Base-by-base conservation (phyloP, 2,329 filamentous ascomycete genomes). In the Fusarium sp. region DNA sequence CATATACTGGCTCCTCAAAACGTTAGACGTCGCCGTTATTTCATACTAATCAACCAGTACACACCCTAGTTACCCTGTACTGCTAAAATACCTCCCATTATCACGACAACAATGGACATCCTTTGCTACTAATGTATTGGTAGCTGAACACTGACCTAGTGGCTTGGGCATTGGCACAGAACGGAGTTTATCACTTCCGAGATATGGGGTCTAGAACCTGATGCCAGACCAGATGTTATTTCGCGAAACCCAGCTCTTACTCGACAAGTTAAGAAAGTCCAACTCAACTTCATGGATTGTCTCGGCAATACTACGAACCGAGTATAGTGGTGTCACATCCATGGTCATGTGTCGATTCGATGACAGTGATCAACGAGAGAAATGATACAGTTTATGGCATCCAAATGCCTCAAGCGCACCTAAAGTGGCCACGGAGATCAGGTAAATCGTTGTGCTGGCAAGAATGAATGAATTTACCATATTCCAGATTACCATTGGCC, bases 401-500 rank as follows among this genome's bases (percentile, higher is more conserved):
- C 39, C 51, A 26, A 44, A 70, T 50, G 38, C 45, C 32, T 44
- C 30, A 47, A 66, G 35, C 42, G 39, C n/a, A 45, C 32, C 22
- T 17, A 35, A 26, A 26, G 30, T 28, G 22, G 32, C 42, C 18
- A 30, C 20, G 24, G 30, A 30, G 32, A 36, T 48, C 48, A 54
- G 28, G 32, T 18, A 28, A 28, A 28, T 14, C 26, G 35, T 53
- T 71, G 18, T 36, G 61, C 45, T 44, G 30, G 42, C 35, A 60
- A 61, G 36, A 44, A 53, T 24, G 30, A 56, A 36, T n/a, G 28
- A 32, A n/a, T 32, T 50, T 35, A 39, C 18, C 30, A 26, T 53
- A 47, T 61, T 68, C 28, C 26, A 42, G 30, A 72, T 65, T 66
- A 36, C 55, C 50, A 74, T 75, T 68, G 72, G 66, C 38, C 47